phyloP scores from a whole-genome alignment of 2,329 filamentous ascomycete species.

The Pestalotiopsis sp. region DNA sequence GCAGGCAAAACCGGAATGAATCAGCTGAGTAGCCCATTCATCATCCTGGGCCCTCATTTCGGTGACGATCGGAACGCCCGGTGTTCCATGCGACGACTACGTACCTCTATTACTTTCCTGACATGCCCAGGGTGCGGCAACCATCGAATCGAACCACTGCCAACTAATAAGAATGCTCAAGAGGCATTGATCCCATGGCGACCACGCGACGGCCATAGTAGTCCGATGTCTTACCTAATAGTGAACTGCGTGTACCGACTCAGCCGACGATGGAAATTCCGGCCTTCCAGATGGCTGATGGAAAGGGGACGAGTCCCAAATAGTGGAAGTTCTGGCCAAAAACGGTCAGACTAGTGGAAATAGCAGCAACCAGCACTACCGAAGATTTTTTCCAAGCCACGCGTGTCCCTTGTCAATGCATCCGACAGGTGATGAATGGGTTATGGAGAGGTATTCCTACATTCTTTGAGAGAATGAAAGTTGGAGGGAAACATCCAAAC shows the following conservation, averaged over 20 bases:
- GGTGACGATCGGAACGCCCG: neutral
- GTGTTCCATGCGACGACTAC: neutral
- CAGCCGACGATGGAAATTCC: neutral
- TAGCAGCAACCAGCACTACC: neutral
- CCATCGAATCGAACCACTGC: neutral
- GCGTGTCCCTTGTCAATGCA: too few relatives aligned
- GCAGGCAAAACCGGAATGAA: neutral
- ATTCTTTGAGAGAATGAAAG: too few relatives aligned
- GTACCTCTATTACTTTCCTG: neutral
- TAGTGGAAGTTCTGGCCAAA: neutral
- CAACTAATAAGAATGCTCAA: neutral
- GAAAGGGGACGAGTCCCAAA: neutral
- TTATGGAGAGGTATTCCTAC: too few relatives aligned
- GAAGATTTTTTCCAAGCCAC: neutral
- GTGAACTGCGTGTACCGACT: neutral
- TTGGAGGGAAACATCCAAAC: too few relatives aligned
- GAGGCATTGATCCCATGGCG: neutral
- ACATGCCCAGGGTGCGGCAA: neutral
- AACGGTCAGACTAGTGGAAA: neutral
- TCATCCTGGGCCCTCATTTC: neutral
- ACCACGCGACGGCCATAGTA: neutral
- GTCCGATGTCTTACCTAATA: neutral
- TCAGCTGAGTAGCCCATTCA: neutral
- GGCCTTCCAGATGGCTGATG: neutral
- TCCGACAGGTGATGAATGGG: too few relatives aligned